Evolutionary conservation across 805 yeast species (phyloP), one percentile per base, ranked within the genome.

Genomic region (Metschnikowia baotianmanensis): DNA sequence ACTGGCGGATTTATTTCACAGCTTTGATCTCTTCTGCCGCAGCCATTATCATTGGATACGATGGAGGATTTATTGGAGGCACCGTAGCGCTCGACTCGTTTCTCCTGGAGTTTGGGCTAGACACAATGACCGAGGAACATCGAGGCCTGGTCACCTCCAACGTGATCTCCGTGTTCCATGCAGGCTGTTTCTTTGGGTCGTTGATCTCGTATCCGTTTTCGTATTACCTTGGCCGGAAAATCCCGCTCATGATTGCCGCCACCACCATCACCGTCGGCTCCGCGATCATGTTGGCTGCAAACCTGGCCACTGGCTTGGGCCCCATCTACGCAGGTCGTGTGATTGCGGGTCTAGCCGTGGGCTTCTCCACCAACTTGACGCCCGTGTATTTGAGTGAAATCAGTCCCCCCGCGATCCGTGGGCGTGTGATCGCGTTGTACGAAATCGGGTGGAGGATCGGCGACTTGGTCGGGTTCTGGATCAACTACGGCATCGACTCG

Each of bases 31-130:
- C 70, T 2, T 59, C 67, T 6, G 61, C 66, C 8, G 71, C 70
- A 3, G 69, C 71, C 26, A 62, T 66, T 37, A 63, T 67, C 35
- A 64, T 66, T 34, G 72, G 72, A 7, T 67, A 67, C 40, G 72
- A 67, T 40, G 65, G 69, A 6, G 71, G 69, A 3, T 66, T 63
- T 35, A 67, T 67, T 32, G 72, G 72, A 6, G 71, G 71, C 7
- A 63, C 70, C 3, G 67, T 65, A 21, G 63, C 66, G 3, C 51
- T 66, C 19, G 50, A 50, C 12, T 56, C 65, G 4, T 67, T 67
- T 43, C 43, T 49, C 37, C 30, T 52, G 10, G 71, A 65, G 46
- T 66, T 65, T 50, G 61, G 63, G 17, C 53, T 67, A 27, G 56
- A 56, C 38, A 35, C 37, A 17, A 50, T 53, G 58, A 27, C 54